Evolutionary conservation across 495 filamentous ascomycete genomes (phyloP), one percentile per base, ranked within the genome.

Genomic region (Umbilicaria muhlenbergii): DNA sequence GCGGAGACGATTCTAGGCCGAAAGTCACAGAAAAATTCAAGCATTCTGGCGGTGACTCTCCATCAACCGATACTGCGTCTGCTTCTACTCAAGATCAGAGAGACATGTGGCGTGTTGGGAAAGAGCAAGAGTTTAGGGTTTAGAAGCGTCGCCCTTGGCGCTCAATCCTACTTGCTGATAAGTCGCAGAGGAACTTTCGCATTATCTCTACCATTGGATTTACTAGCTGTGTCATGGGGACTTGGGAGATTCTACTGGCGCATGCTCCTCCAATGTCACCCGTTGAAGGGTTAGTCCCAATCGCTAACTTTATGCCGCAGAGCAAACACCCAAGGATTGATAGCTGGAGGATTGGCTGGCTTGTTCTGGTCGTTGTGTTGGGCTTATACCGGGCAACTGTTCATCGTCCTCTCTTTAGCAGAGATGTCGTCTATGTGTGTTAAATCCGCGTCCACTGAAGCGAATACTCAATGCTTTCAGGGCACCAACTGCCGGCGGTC

Each of bases 341-440:
- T 50, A 3, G 45, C 58, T 43, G 61, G 62, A 14, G 61, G 62
- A 11, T 32, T 54, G 0, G 59, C 58, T 3, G 62, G 61, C 28
- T 24, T 62, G 8, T 56, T 61, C 31, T 61, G 58, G 58, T 38
- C 46, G 14, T 59, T 51, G 21, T 37, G 62, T 11, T 58, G 52
- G 54, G 56, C 51, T n/a, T 62, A 55, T 34, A 28, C 58, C 15
- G 62, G 60, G 24, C 57, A 58, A 35, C 40, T 49, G 18, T 53
- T 58, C 32, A 52, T 65, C 8, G 51, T 63, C 18, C 33, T 58
- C 0, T 55, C 53, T 2, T 38, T 68, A 11, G 61, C 65, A 0
- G 68, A 71, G 44, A 66, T 71, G 53, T 61, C 61, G 6, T 66
- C 59, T 2, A 68, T 72, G 67, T 62, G 52, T 33, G 46, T 33